Evolutionary conservation across 2,329 filamentous ascomycete genomes (phyloP).

Genomic region (Cercospora sesami): DNA sequence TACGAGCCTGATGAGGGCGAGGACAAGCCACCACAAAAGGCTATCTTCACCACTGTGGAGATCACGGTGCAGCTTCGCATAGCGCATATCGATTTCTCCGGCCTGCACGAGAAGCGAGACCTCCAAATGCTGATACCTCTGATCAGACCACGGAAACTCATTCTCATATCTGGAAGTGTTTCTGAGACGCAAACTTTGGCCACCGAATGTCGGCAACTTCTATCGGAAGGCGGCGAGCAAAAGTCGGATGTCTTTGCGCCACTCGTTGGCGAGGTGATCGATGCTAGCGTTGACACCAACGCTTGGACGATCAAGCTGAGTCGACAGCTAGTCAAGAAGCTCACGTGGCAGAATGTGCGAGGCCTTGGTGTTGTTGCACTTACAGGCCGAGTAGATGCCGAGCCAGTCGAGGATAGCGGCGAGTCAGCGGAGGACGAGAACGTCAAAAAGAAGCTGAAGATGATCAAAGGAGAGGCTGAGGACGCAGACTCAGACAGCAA

Average conservation of each 20-base stretch:
- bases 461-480: constrained; percentile 41
- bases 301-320: constrained; percentile 94
- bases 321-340: constrained; percentile 75
- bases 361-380: constrained; percentile 90
- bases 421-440: constrained; percentile 43
- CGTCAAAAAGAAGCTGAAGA: constrained; percentile 56
- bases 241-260: constrained; percentile 71
- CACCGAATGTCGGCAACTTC: constrained; percentile 71
- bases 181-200: constrained; percentile 79
- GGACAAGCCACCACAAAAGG: constrained; percentile 70
- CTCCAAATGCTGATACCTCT: constrained; percentile 92
- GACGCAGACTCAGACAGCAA: constrained; percentile 4
- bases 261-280: constrained; percentile 67
- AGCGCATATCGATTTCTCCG: constrained; percentile 87
- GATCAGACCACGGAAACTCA: constrained; percentile 90
- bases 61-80: constrained; percentile 73
- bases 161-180: constrained; percentile 78
- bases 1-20: constrained; percentile 53
- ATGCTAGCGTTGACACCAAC: constrained; percentile 96
- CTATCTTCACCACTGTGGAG: constrained; percentile 63
- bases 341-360: constrained; percentile 93
- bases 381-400: constrained; percentile 67
- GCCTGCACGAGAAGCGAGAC: constrained; percentile 89
- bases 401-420: constrained; percentile 41
- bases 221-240: constrained; percentile 40